These are phyloP conservation scores for Exserohilum rostratum DNA, from an alignment of 2,329 filamentous ascomycete species.

Conservation along the genomic window DNA sequence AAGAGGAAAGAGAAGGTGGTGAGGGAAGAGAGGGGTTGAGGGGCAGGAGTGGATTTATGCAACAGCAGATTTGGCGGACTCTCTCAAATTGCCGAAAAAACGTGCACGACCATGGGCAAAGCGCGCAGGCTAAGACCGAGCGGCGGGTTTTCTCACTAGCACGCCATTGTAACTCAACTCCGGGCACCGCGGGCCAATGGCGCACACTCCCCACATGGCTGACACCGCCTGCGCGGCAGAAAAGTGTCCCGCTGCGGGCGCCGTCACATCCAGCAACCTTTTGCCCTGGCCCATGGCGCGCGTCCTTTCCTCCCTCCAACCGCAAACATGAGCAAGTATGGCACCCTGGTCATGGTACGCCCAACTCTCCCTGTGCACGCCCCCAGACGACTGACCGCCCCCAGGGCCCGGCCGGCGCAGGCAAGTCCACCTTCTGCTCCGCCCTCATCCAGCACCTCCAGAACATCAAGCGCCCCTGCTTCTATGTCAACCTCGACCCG, in stretches of 20 bases:
- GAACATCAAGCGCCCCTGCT: conserved; percentile 88
- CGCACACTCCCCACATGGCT: conserved; percentile 7
- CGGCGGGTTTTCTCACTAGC: conserved; percentile 14
- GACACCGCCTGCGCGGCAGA: conserved; percentile 16
- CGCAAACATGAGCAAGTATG: conserved; percentile 84
- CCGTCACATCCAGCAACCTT: no score
- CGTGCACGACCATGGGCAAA: conserved; percentile 20
- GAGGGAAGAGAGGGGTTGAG: conserved; percentile 20
- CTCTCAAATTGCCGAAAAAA: conserved; percentile 38
- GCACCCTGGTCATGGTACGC: conserved; percentile 82
- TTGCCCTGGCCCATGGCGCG: conserved; percentile 10
- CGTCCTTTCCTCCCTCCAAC: conserved; percentile 2
- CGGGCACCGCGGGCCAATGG: conserved; percentile 18
- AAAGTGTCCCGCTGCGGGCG: conserved; percentile 18
- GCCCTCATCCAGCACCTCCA: conserved; percentile 91
- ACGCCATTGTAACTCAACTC: conserved; percentile 20
- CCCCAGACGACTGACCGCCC: conserved; percentile 6
- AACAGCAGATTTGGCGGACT: conserved; percentile 22
- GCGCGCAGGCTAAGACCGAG: conserved; percentile 4
- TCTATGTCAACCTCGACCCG: conserved; percentile 98
- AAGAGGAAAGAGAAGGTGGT: background rate
- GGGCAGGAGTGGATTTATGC: conserved; percentile 42
- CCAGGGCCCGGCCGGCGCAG: conserved; percentile 86
- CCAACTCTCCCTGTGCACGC: background rate
- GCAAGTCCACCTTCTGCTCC: conserved; percentile 97